Percentiles rank a stretch among this genome's conserved stretches.
phyloP scores from a whole-genome alignment of 2,329 filamentous ascomycete species.

The Phialophora tarda region DNA sequence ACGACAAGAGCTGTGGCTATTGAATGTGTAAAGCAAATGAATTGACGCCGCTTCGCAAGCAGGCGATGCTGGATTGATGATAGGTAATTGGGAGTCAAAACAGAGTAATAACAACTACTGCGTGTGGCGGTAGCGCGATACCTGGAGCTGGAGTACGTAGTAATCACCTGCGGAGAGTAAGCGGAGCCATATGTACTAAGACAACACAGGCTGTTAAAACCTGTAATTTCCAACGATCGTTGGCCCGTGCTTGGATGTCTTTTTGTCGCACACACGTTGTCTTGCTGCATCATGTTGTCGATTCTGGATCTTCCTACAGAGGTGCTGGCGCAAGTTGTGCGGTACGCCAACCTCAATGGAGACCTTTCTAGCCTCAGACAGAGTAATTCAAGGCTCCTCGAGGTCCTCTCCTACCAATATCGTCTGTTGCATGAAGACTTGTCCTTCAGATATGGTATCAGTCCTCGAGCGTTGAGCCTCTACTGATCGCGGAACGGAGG shows the following conservation, averaged over 20 bases:
- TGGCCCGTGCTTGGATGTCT: not conserved
- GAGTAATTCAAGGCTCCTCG: constrained; percentile 12
- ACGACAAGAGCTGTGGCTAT: not conserved
- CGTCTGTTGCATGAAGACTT: constrained; percentile 15
- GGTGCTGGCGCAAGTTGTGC: constrained; percentile 23
- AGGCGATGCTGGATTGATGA: not conserved
- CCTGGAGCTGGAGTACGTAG: not conserved
- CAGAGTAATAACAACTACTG: constrained; percentile 10
- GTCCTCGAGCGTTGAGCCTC: constrained; percentile 11
- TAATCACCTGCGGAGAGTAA: constrained; percentile 13
- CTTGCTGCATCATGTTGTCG: constrained; percentile 7
- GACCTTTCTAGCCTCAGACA: constrained; percentile 20
- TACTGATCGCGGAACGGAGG: constrained; percentile 1
- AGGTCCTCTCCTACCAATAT: not conserved
- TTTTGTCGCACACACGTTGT: not conserved
- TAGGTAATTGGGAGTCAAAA: not conserved
- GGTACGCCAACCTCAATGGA: constrained; percentile 23
- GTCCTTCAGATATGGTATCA: constrained; percentile 13
- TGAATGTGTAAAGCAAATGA: not conserved
- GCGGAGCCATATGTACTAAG: not conserved
- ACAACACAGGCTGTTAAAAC: not conserved
- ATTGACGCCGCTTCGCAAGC: not conserved
- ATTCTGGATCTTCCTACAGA: constrained; percentile 24
- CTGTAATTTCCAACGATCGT: not conserved
- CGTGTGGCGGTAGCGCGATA: not conserved